Conservation (phyloP, 192 early-diverging fungal species). For the Coemansia sp. region DNA sequence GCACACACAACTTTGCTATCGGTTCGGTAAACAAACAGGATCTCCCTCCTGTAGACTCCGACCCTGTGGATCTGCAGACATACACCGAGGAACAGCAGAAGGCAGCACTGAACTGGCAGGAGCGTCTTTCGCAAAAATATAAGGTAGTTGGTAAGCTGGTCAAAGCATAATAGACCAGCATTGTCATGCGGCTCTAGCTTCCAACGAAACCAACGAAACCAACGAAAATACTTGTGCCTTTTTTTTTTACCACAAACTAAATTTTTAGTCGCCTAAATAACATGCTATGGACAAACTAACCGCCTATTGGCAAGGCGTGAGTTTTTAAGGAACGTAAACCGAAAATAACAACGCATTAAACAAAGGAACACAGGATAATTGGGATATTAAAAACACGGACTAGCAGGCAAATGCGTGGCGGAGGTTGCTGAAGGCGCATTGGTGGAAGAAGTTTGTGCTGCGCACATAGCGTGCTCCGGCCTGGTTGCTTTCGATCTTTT, state of each 20-base stretch:
- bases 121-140: slow-evolving; percentile 75
- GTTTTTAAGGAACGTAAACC: background rate
- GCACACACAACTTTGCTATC: slow-evolving; percentile 83
- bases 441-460: slow-evolving; percentile 58
- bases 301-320: too few species aligned
- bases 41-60: slow-evolving; percentile 57
- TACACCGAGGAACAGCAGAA: slow-evolving; percentile 66
- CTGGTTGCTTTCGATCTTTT: slow-evolving; percentile 69
- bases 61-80: slow-evolving; percentile 73
- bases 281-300: too few species aligned
- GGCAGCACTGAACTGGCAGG: slow-evolving; percentile 69
- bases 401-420: slow-evolving; percentile 47
- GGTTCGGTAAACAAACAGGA: slow-evolving; percentile 77
- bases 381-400: background rate
- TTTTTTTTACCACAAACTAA: too few species aligned
- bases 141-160: slow-evolving; percentile 63
- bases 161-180: slow-evolving; percentile 16
- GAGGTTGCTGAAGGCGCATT: slow-evolving; percentile 56
- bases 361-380: slow-evolving; percentile 10
- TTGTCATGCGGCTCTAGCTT: too few species aligned
- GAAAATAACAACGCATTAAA: slow-evolving; percentile 9
- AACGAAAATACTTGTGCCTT: too few species aligned
- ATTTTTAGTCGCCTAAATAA: too few species aligned
- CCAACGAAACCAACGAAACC: too few species aligned
- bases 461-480: slow-evolving; percentile 54